Percentiles rank a stretch among this genome's conserved stretches.
Evolutionary conservation across 495 filamentous ascomycete species (phyloP).

Genomic region (Cudoniella acicularis): DNA sequence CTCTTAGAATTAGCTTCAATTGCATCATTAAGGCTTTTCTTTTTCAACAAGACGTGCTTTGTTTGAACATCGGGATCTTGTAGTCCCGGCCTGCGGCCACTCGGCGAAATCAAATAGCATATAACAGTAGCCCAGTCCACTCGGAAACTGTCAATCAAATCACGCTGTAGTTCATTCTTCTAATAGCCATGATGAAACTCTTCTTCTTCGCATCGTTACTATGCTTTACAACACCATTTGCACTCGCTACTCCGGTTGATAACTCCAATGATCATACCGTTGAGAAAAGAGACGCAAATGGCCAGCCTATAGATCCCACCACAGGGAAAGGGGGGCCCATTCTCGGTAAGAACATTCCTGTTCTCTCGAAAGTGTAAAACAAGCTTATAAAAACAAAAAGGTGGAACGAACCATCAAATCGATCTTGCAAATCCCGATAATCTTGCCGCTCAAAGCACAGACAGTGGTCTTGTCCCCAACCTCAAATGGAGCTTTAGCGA

Average conservation of each 20-base stretch:
- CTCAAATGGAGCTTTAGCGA: conserved; percentile 64
- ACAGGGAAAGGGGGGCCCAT: conserved; percentile 55
- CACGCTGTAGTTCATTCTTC: neutral
- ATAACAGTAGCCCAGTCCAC: neutral
- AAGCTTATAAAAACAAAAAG: conserved; percentile 26
- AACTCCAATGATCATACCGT: conserved; percentile 7
- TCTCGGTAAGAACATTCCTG: conserved; percentile 40
- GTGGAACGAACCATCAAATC: conserved; percentile 45
- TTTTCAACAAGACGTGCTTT: neutral
- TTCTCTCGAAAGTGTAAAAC: neutral
- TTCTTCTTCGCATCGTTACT: neutral
- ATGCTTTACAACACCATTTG: neutral
- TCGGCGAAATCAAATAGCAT: neutral
- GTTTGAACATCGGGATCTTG: neutral
- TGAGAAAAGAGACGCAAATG: conserved; percentile 32
- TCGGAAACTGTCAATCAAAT: neutral
- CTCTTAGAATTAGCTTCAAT: conserved; percentile 21
- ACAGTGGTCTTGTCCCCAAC: conserved; percentile 56
- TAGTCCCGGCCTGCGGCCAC: neutral
- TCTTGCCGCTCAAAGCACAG: conserved; percentile 52
- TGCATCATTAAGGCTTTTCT: neutral
- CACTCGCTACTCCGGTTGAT: neutral
- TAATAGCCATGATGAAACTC: neutral
- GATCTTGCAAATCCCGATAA: conserved; percentile 60
- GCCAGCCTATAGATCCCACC: conserved; percentile 47